Base-by-base conservation (phyloP, 2,329 filamentous ascomycete species). In the Fusarium subglutinans region DNA sequence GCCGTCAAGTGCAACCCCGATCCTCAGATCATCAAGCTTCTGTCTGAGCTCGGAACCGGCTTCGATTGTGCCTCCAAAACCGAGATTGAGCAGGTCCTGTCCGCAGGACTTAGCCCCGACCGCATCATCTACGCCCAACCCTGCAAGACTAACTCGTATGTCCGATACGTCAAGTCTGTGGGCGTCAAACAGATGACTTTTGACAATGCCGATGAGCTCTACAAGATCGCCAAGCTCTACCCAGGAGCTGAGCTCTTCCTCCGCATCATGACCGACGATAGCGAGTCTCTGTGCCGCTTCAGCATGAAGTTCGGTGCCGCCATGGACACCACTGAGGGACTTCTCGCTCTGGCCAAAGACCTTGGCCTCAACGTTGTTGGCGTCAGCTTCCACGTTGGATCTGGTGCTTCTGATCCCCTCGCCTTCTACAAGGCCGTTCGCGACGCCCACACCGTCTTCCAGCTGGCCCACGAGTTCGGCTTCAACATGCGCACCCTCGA, bases 1-100 rank as follows among this genome's bases (percentile, higher is more conserved):
- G 96, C 96, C 77, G 96, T 99, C 87, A 99, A 99, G 87, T 99
- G 96, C 87, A 99, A 99, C 89, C 95, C 96, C 35, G 96, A 99
- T 84, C 90, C 92, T 55, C 92, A 94, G 84, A 92, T 99, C 73
- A 89, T 99, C 76, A 92, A 92, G 81, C 93, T 99, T 76, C 91
- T 99, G 80, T 91, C 94, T 72, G 91, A 91, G 77, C 89, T 99
- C 75, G 96, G 96, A 80, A 95, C 94, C 75, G 96, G 96, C 79
- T 99, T 99, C 83, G 96, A 99, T 85, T 99, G 96, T 84, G 96
- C 96, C 73, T 98, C 96, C 84, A 98, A 98, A 90, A 89, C 92
- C 75, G 96, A 99, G 86, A 98, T 99, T 78, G 95, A 99, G 83
- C 91, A 95, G 83, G 93, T 98, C 71, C 88, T 98, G 61, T 88